phyloP scores from a whole-genome alignment of 2,329 filamentous ascomycete genomes.

The Lasiodiplodia theobromae region DNA sequence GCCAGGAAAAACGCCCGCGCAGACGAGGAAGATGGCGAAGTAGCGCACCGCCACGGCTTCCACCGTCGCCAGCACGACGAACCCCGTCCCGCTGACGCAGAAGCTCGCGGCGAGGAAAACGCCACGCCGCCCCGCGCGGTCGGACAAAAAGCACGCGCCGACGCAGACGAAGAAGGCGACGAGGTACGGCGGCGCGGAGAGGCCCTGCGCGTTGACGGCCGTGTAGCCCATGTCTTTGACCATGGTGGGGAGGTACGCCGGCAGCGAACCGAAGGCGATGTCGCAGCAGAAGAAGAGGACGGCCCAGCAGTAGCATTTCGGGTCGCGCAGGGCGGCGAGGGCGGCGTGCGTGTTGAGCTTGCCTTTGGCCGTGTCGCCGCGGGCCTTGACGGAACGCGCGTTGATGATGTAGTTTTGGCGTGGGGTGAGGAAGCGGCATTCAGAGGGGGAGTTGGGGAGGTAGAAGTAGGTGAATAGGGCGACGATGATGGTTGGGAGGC shows the following conservation, averaged over 20 bases:
- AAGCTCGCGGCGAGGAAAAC: not conserved
- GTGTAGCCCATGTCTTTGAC: not conserved
- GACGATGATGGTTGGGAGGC: not conserved
- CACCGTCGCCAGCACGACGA: not conserved
- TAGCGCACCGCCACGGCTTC: not conserved
- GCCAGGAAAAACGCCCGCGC: not conserved
- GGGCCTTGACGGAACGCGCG: not conserved
- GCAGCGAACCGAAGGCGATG: not conserved
- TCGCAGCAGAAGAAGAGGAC: not conserved
- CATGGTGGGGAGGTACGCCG: not conserved
- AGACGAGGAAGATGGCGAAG: not conserved
- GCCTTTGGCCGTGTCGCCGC: not conserved
- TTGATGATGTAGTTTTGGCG: not conserved
- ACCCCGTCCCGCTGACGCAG: not conserved
- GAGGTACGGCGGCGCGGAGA: not conserved
- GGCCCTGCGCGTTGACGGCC: not conserved
- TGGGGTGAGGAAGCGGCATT: not conserved
- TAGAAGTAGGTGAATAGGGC: not conserved
- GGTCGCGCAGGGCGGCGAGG: not conserved
- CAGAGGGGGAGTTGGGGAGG: not conserved
- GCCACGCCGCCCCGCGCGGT: not conserved
- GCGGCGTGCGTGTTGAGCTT: not conserved
- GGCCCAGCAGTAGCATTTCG: not conserved
- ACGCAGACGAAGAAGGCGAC: not conserved
- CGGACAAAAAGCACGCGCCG: not conserved